Percentiles rank a stretch among this genome's conserved stretches.
phyloP scores from a whole-genome alignment of 805 yeast genomes.

The Suhomyces sp. region DNA sequence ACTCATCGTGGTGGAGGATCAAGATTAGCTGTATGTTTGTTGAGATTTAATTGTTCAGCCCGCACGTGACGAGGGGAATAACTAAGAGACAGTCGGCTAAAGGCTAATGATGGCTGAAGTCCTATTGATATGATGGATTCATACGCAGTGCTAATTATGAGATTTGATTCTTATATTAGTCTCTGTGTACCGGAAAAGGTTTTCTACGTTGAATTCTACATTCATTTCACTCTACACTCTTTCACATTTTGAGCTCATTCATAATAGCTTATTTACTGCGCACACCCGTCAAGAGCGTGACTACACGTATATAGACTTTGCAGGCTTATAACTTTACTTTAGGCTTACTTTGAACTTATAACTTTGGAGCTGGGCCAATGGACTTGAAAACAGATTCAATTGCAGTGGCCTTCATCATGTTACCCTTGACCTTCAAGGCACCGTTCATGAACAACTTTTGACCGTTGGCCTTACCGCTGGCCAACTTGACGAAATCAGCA shows the following conservation, averaged over 20 bases:
- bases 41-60: background rate
- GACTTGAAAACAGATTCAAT: constrained; percentile 65
- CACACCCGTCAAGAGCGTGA: background rate
- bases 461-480: constrained; percentile 77
- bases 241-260: too few relatives aligned
- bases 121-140: too few relatives aligned
- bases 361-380: constrained; percentile 44
- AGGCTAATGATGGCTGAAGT: too few relatives aligned
- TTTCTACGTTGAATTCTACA: too few relatives aligned
- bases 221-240: too few relatives aligned
- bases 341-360: too few relatives aligned
- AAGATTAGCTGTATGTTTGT: background rate
- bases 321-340: constrained; percentile 36
- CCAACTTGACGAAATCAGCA: constrained; percentile 66
- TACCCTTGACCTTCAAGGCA: constrained; percentile 81
- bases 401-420: constrained; percentile 84
- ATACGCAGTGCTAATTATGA: too few relatives aligned
- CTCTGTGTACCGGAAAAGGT: too few relatives aligned
- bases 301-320: constrained; percentile 1
- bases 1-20: background rate
- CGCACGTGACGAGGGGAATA: background rate
- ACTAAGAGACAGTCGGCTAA: too few relatives aligned
- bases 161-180: too few relatives aligned
- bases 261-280: background rate
- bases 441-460: constrained; percentile 84